Conservation (phyloP, 2,329 filamentous ascomycete genomes). For the Colletotrichum caudatum region DNA sequence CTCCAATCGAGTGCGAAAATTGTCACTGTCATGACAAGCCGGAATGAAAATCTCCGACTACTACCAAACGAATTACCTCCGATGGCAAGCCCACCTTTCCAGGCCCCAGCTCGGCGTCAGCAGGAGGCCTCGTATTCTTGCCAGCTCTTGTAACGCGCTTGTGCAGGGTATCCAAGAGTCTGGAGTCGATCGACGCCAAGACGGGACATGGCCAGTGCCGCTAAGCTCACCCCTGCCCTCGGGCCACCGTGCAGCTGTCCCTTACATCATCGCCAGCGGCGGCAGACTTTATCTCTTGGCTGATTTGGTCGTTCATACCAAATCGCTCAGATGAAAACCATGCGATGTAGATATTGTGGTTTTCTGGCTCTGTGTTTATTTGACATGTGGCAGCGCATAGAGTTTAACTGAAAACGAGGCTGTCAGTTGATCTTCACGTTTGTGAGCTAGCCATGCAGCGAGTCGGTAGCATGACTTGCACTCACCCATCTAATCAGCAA, state of each 20-base stretch:
- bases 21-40: background rate
- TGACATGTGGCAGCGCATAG: conserved; percentile 14
- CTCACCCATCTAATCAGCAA: background rate
- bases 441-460: background rate
- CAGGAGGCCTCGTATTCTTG: conserved; percentile 16
- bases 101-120: background rate
- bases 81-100: background rate
- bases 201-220: conserved; percentile 31
- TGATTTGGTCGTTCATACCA: conserved; percentile 15
- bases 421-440: conserved; percentile 4
- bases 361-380: background rate
- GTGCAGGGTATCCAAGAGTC: conserved; percentile 37
- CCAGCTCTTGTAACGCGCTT: conserved; percentile 14
- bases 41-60: background rate
- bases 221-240: conserved; percentile 39
- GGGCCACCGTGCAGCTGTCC: conserved; percentile 33
- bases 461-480: background rate
- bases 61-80: background rate
- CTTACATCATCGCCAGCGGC: conserved; percentile 39
- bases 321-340: background rate
- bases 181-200: conserved; percentile 40
- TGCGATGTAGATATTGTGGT: background rate
- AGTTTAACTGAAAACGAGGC: conserved; percentile 8
- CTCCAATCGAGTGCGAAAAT: background rate
- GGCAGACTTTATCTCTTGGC: conserved; percentile 29